Evolutionary conservation across 1,284 basidiomycete species (phyloP), one percentile per base, ranked within the genome.

Genomic region (Anthracocystis setariae): DNA sequence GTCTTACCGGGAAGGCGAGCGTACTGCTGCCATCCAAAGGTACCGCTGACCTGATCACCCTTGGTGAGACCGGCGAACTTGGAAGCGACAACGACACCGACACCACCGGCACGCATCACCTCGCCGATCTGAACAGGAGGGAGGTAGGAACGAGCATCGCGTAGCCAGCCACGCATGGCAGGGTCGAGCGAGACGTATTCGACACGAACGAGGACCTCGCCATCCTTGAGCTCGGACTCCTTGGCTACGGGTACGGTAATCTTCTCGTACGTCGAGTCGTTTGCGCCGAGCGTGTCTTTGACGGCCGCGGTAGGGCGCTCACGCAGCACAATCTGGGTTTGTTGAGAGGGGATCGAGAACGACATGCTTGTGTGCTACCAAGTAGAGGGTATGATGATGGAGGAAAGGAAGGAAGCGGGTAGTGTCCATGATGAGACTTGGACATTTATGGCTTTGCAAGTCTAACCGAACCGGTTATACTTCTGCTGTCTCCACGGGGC

Each of bases 91-190:
- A 95, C 89, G 23, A 88, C 86, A 25, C 90, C 92, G 18, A 94
- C 83, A 3, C 88, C 91, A 3, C 73, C 69, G 0, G 90, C 88
- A 24, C 93, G 88, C 93, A 95, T 86, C 24, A 89, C 88, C 82
- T 89, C 91, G 23, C 91, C 91, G 64, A 94, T 90, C 83, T 92
- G 84, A 10, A 94, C 92, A 8, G 86, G 86, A 3, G 84, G 83
- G 32, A 86, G 75, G 73, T 86, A 86, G 23, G 79, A 79, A 27
- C 76, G 86, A 18, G 78, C 81, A 79, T 92, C 90, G 61, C 87
- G 88, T 50, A 95, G 79, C 87, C 90, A 94, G 10, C 88, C 90
- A 33, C 92, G 88, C 91, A 93, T 93, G 48, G 74, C 74, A 17
- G 82, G 82, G 59, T 84, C 83, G 17, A 84, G 62, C 8, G 69